phyloP scores from a whole-genome alignment of 768 basidiomycete species.

The Podaxis sp. region DNA sequence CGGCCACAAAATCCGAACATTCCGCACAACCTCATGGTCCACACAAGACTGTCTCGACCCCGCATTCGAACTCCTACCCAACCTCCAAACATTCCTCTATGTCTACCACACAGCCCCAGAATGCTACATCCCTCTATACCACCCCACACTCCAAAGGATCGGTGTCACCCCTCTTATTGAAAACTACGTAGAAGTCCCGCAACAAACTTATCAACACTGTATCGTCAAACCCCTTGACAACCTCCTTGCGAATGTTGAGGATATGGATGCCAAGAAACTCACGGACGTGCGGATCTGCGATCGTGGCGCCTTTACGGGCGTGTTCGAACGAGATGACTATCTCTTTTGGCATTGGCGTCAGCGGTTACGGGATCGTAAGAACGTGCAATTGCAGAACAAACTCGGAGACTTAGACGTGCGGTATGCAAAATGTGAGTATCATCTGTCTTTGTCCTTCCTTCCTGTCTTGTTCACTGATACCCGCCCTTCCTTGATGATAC shows the following conservation, averaged over 20 bases:
- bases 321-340: slow-evolving; percentile 22
- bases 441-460: background rate
- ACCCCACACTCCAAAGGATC: slow-evolving; percentile 38
- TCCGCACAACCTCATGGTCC: slow-evolving; percentile 35
- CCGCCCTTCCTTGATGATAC: background rate
- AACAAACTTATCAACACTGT: slow-evolving; percentile 33
- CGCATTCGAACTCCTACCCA: slow-evolving; percentile 36
- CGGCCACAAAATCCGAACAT: slow-evolving; percentile 38
- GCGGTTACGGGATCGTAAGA: slow-evolving; percentile 1
- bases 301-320: slow-evolving; percentile 18
- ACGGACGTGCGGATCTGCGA: slow-evolving; percentile 13
- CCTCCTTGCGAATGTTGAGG: slow-evolving; percentile 8
- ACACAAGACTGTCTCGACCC: slow-evolving; percentile 28
- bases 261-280: slow-evolving; percentile 2
- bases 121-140: slow-evolving; percentile 30
- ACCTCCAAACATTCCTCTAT: slow-evolving; percentile 40
- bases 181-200: slow-evolving; percentile 33
- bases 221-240: slow-evolving; percentile 27
- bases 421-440: slow-evolving; percentile 5
- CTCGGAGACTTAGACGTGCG: slow-evolving; percentile 1
- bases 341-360: slow-evolving; percentile 10
- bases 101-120: slow-evolving; percentile 26
- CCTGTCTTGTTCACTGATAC: background rate
- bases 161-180: slow-evolving; percentile 43
- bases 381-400: slow-evolving; percentile 7